A percentile compares a stretch with the other conserved stretches of the same genome.
phyloP scores from a whole-genome alignment of 257 asterid species.

The Salvia miltiorrhiza region DNA sequence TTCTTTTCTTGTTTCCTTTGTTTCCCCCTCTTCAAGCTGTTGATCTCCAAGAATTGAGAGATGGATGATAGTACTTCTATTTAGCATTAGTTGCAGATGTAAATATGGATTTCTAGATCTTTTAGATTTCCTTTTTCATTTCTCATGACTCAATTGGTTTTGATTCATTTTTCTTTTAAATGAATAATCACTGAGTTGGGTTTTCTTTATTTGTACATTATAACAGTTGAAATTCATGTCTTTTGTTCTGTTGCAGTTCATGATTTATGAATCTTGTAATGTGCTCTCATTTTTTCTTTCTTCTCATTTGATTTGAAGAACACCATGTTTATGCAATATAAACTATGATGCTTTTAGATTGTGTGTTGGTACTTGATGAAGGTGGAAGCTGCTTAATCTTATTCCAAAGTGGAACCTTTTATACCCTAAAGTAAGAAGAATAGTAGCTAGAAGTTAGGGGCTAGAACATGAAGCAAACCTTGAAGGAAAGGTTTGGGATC shows the following conservation, averaged over 20 bases:
- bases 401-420: too few relatives aligned
- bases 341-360: background rate
- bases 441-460: background rate
- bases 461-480: background rate
- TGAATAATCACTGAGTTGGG: background rate
- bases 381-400: background rate
- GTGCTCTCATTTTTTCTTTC: background rate
- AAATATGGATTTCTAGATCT: slow-evolving; percentile 34
- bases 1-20: background rate
- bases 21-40: slow-evolving; percentile 4
- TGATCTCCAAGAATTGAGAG: slow-evolving; percentile 25
- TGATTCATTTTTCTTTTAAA: background rate
- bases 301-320: background rate
- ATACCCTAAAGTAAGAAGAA: background rate
- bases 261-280: background rate
- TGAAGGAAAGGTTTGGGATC: background rate
- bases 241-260: background rate
- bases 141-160: background rate
- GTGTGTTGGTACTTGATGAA: slow-evolving; percentile 2
- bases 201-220: background rate
- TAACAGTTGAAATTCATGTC: background rate
- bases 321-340: background rate
- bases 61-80: slow-evolving; percentile 21
- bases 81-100: slow-evolving; percentile 34
- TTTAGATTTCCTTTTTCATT: slow-evolving; percentile 18